Evolutionary conservation across 345 rosid genomes (phyloP).

Genomic region (Hevea brasiliensis): DNA sequence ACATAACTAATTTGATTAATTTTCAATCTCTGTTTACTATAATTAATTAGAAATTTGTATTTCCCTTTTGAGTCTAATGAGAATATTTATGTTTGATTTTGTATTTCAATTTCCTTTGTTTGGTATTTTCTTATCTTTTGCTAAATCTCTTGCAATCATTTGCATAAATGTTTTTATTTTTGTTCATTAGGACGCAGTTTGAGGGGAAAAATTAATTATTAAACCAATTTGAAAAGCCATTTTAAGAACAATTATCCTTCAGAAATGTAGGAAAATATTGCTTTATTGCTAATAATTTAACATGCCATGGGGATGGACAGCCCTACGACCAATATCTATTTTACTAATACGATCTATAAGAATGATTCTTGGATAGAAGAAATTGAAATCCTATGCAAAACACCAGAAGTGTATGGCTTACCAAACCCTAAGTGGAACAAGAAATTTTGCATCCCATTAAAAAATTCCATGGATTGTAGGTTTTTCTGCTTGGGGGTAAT

Average conservation of each 20-base stretch:
- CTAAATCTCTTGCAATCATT: no score
- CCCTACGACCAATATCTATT: background rate
- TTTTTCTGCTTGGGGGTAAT: constrained; percentile 20
- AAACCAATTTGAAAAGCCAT: no score
- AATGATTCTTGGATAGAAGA: constrained; percentile 12
- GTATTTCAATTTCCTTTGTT: no score
- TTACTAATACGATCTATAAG: background rate
- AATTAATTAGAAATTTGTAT: no score
- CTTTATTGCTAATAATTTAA: background rate
- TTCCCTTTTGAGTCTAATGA: no score
- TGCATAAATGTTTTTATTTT: no score
- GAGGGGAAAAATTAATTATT: no score
- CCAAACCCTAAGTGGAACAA: constrained; percentile 16
- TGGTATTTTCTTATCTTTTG: no score
- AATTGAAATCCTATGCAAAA: background rate
- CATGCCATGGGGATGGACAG: constrained; percentile 19
- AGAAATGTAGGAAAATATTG: background rate
- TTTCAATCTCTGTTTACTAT: no score
- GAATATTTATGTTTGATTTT: no score
- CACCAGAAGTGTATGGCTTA: background rate
- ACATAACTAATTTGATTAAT: background rate
- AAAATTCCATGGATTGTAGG: background rate
- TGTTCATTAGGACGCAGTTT: no score
- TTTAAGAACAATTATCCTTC: background rate
- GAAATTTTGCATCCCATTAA: background rate